phyloP scores from a whole-genome alignment of 1,139 yeast genomes.

The Pichia sp. region DNA sequence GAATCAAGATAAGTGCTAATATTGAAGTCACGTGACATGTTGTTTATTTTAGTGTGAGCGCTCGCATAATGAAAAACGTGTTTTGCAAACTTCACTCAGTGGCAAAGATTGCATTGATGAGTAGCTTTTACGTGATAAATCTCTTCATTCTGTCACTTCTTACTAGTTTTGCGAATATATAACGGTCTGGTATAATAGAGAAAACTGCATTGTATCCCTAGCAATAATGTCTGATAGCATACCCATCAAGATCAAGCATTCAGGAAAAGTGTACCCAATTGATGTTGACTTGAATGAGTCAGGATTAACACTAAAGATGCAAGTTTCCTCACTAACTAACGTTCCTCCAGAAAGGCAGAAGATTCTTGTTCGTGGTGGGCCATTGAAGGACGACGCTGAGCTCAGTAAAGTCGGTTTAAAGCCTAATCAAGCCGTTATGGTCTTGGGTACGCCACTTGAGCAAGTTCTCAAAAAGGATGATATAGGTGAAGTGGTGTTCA shows the following conservation, averaged over 20 bases:
- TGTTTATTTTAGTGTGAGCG: neutral
- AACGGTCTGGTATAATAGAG: neutral
- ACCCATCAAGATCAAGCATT: conserved; percentile 58
- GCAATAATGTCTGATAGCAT: conserved; percentile 11
- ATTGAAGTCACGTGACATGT: conserved; percentile 8
- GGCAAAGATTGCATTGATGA: neutral
- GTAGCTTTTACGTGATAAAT: neutral
- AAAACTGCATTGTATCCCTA: neutral
- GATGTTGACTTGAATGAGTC: conserved; percentile 52
- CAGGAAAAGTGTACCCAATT: conserved; percentile 77
- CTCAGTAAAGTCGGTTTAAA: conserved; percentile 53
- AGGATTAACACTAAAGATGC: conserved; percentile 68
- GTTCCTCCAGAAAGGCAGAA: conserved; percentile 88
- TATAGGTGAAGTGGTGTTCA: conserved; percentile 57
- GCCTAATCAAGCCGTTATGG: conserved; percentile 71
- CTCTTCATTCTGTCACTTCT: neutral
- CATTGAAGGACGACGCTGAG: conserved; percentile 64
- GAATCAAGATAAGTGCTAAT: conserved; percentile 29
- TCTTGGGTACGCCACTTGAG: conserved; percentile 84
- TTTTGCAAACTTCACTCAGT: neutral
- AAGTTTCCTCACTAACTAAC: conserved; percentile 68
- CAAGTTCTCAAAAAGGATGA: conserved; percentile 17
- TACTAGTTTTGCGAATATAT: neutral
- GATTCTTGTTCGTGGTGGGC: conserved; percentile 85
- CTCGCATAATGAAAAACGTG: neutral